Conservation (phyloP, 2,329 filamentous ascomycete genomes). For the Cordyceps fumosorosea region DNA sequence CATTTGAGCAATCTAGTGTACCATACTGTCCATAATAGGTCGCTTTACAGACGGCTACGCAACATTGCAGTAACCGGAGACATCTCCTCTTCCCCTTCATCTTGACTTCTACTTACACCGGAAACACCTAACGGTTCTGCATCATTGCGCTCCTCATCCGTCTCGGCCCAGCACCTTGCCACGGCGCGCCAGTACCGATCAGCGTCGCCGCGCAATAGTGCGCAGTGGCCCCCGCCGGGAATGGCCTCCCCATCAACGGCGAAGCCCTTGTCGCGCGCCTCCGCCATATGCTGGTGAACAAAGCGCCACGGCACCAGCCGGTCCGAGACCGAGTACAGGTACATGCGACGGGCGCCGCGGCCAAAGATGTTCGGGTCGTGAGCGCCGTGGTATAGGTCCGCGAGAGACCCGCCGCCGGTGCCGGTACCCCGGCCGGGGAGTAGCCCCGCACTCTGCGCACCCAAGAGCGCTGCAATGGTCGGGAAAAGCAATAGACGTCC, state of each 20-base stretch:
- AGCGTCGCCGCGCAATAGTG: not conserved
- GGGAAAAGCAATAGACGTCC: conserved; percentile 9
- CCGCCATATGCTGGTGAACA: conserved; percentile 8
- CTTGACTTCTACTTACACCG: not conserved
- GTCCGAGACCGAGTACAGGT: conserved; percentile 11
- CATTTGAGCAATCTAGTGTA: not conserved
- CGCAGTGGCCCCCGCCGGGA: conserved; percentile 7
- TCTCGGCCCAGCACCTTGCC: conserved; percentile 1
- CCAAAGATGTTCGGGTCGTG: conserved; percentile 6
- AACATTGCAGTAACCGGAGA: not conserved
- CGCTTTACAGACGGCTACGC: not conserved
- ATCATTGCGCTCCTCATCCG: not conserved
- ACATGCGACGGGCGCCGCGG: not conserved
- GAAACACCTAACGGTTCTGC: not conserved
- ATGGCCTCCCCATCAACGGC: not conserved
- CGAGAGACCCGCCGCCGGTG: not conserved
- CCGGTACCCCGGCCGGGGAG: not conserved
- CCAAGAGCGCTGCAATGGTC: conserved; percentile 5
- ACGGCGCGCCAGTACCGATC: conserved; percentile 10
- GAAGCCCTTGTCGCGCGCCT: conserved; percentile 6
- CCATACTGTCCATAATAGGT: not conserved
- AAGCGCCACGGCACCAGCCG: conserved; percentile 2
- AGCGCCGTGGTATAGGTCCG: conserved; percentile 1
- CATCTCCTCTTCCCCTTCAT: not conserved
- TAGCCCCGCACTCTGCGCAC: not conserved